Evolutionary conservation across 2,329 filamentous ascomycete species (phyloP).

Genomic region (Cordyceps militaris): DNA sequence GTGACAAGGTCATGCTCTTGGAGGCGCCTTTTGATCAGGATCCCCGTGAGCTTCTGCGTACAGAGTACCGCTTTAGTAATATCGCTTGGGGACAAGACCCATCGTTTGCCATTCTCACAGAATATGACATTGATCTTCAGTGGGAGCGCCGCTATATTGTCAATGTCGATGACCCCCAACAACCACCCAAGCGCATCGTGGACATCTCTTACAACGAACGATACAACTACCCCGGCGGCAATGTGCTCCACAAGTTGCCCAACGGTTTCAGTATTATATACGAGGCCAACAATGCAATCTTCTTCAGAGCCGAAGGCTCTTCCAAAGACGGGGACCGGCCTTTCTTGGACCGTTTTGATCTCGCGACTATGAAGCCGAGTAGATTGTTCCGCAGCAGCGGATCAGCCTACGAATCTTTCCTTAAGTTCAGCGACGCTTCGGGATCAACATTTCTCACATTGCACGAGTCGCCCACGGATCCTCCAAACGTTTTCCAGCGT

Average conservation of each 20-base stretch:
- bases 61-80: neutral
- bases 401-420: constrained; percentile 1
- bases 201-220: constrained; percentile 3
- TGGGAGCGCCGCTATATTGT: constrained; percentile 10
- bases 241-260: neutral
- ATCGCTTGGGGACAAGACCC: neutral
- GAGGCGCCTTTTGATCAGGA: constrained; percentile 3
- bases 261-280: constrained; percentile 1
- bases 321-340: constrained; percentile 7
- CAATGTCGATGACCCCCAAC: constrained; percentile 2
- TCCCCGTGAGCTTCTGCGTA: neutral
- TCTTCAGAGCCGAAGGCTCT: neutral
- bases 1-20: constrained; percentile 9
- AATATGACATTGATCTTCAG: neutral
- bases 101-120: neutral
- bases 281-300: neutral
- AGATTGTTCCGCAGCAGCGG: constrained; percentile 8
- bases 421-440: neutral
- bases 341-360: constrained; percentile 3
- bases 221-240: constrained; percentile 4
- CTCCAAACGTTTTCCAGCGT: constrained; percentile 5
- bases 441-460: neutral
- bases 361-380: neutral
- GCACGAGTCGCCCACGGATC: neutral
- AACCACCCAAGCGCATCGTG: neutral